phyloP scores from a whole-genome alignment of 2,329 filamentous ascomycete species.

The Xylaria sp. region DNA sequence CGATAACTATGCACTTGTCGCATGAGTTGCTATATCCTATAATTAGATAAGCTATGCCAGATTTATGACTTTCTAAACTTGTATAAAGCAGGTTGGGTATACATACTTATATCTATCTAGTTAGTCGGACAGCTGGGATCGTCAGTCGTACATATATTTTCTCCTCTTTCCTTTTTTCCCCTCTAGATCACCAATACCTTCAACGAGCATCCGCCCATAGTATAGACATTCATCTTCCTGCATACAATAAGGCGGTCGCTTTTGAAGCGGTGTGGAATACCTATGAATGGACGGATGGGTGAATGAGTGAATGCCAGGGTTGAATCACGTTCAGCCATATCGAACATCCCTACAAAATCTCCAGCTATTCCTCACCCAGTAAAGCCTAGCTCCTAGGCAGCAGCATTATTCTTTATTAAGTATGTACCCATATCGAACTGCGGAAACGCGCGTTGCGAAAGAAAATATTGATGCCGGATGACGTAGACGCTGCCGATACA shows the following conservation, averaged over 20 bases:
- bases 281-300: too few species aligned
- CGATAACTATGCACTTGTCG: too few species aligned
- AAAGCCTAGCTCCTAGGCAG: neutral
- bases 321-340: neutral
- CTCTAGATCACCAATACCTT: neutral
- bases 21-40: too few species aligned
- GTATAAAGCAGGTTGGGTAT: neutral
- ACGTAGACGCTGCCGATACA: neutral
- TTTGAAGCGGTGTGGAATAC: too few species aligned
- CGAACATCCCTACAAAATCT: neutral
- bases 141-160: neutral
- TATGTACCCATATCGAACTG: neutral
- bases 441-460: constrained; percentile 4
- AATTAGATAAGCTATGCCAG: too few species aligned
- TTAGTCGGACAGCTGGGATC: too few species aligned
- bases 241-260: neutral
- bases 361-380: neutral
- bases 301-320: neutral
- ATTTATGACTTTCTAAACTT: neutral
- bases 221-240: neutral
- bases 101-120: neutral
- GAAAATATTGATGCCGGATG: neutral
- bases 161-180: neutral
- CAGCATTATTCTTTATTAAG: neutral
- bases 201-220: too few species aligned